phyloP scores from a whole-genome alignment of 306 rosid genomes.

The Fragaria nilgerrensis region DNA sequence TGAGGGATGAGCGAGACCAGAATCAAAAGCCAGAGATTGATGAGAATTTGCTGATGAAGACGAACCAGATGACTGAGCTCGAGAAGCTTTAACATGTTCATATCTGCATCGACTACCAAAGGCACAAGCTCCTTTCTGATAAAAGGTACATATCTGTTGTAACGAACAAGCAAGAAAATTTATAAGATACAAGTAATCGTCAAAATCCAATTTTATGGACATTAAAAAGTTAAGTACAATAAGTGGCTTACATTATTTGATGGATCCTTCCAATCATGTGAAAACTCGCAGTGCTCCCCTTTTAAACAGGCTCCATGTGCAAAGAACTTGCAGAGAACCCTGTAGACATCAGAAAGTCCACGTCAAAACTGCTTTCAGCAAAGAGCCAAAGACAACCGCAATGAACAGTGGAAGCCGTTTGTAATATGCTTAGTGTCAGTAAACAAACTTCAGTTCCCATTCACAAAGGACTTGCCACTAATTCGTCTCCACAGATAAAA shows the following conservation, averaged over 20 bases:
- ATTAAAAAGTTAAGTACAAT: background rate
- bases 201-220: background rate
- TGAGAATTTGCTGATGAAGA: slow-evolving; percentile 55
- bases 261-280: slow-evolving; percentile 91
- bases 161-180: slow-evolving; percentile 19
- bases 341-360: slow-evolving; percentile 32
- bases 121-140: slow-evolving; percentile 85
- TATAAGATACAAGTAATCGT: slow-evolving; percentile 18
- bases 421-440: background rate
- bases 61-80: slow-evolving; percentile 41
- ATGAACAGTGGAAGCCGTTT: slow-evolving; percentile 3
- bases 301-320: slow-evolving; percentile 95
- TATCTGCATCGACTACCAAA: slow-evolving; percentile 98
- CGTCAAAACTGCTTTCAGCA: slow-evolving; percentile 8
- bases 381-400: slow-evolving; percentile 7
- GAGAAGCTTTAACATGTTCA: slow-evolving; percentile 80
- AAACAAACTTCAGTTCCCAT: background rate
- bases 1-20: slow-evolving; percentile 29
- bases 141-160: slow-evolving; percentile 79
- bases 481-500: background rate
- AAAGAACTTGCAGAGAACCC: slow-evolving; percentile 95
- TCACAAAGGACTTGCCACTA: background rate
- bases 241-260: slow-evolving; percentile 65
- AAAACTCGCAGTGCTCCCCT: slow-evolving; percentile 96
- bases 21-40: slow-evolving; percentile 38